Evolutionary conservation across 139 green algal species (phyloP), one percentile per base, ranked within the genome.

Genomic region (Desmodesmus armatus): DNA sequence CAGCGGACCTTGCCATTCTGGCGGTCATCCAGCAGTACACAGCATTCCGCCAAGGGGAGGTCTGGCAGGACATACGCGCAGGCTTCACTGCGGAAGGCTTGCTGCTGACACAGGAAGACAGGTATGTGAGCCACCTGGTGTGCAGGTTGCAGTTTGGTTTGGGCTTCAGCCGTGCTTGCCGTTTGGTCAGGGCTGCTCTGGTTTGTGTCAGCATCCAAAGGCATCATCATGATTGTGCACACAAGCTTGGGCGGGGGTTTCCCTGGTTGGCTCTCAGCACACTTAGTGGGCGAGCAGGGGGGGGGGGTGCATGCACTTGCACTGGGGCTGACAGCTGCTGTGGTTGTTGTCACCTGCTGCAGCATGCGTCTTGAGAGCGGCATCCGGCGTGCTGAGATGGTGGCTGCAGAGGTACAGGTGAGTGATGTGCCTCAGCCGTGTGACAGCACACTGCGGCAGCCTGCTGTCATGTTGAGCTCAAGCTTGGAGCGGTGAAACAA

Each of bases 1-100:
- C 75, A 1, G 43, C 78, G 13, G 89, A 94, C 40, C 53, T 77
- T 37, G 88, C 85, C 5, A 43, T 60, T 23, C 83, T 92, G 75
- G 71, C 72, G 7, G 60, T 90, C 27, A 81, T 93, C 4, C 76
- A 55, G 55, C 39, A 74, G 35, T 92, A 91, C 80, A 79, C 87
- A 51, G 91, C 90, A 79, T 91, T 94, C 74, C 58, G 83, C 39
- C 89, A 94, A 43, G 91, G 89, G 3, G 85, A 94, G 62, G 62
- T 93, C 43, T 93, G 89, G 89, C 43, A 62, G 37, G 63, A 55
- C 67, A 90, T 92, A 1, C 47, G 40, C 25, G 40, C 19, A 5
- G 80, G 89, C 5, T 84, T 93, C 51, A 80, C 86, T 63, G 84
- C 75, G 1, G 58, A 63, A 6, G 91, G 85, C 17, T 47, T 93